Evolutionary conservation across 495 filamentous ascomycete species (phyloP).

Genomic region (Xylaria sp.): DNA sequence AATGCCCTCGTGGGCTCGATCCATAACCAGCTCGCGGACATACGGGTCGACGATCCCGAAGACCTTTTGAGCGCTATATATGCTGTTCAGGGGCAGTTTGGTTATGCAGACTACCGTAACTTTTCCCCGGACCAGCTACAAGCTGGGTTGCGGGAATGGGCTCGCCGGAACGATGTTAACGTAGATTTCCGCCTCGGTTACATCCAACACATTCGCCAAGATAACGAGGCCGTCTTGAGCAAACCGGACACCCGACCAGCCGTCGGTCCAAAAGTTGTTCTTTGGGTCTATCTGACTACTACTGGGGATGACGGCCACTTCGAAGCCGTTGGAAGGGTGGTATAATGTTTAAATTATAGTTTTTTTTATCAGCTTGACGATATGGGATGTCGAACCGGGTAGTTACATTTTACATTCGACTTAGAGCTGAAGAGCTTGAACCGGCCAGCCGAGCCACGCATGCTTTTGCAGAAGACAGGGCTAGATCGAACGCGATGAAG

Average conservation of each 20-base stretch:
- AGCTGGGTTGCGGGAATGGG: neutral
- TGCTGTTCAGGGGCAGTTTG: neutral
- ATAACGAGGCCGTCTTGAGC: neutral
- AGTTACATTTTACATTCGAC: neutral
- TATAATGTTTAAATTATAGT: neutral
- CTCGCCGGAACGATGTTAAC: neutral
- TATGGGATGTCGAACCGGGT: neutral
- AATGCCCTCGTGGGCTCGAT: neutral
- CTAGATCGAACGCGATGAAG: neutral
- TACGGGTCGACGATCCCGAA: neutral
- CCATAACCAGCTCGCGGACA: neutral
- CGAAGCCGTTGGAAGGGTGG: neutral
- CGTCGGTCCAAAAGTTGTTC: neutral
- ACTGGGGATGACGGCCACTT: neutral
- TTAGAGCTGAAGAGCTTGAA: neutral
- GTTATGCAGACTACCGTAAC: neutral
- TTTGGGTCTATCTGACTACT: neutral
- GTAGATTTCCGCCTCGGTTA: neutral
- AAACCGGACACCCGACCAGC: accelerated
- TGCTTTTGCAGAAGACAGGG: neutral
- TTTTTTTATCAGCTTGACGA: neutral
- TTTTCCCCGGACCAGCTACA: neutral
- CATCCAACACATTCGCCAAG: neutral
- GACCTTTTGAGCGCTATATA: neutral
- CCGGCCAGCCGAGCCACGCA: neutral